phyloP scores from a whole-genome alignment of 345 rosid species.

The Abelmoschus esculentus region DNA sequence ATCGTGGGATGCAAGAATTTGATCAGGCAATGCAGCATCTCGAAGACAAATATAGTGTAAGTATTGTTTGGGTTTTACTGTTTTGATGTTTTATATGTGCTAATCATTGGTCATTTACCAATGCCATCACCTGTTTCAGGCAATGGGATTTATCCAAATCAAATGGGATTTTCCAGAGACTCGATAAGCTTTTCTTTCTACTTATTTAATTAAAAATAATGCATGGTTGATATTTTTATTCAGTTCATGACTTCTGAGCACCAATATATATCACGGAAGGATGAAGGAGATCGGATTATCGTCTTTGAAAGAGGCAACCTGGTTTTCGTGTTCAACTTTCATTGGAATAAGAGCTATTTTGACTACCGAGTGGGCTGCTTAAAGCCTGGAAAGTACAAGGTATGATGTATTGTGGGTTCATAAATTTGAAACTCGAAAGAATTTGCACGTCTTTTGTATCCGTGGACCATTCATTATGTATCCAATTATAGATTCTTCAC shows the following conservation, averaged over 20 bases:
- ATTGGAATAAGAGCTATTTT: conserved; percentile 81
- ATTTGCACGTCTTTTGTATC: neutral
- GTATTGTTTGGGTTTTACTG: conserved; percentile 15
- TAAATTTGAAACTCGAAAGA: neutral
- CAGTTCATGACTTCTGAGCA: conserved; percentile 97
- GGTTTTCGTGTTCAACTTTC: conserved; percentile 88
- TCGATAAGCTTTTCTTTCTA: neutral
- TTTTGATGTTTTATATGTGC: neutral
- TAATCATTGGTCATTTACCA: neutral
- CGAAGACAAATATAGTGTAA: conserved; percentile 71
- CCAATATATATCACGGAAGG: conserved; percentile 81
- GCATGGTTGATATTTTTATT: conserved; percentile 6
- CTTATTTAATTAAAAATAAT: conserved; percentile 1
- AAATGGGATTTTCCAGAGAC: too few species aligned
- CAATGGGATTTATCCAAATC: neutral
- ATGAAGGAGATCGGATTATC: conserved; percentile 70
- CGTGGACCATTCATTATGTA: neutral
- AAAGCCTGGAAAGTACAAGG: conserved; percentile 91
- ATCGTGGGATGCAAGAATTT: conserved; percentile 86
- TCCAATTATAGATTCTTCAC: neutral
- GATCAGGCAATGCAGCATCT: conserved; percentile 91
- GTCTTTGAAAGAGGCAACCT: conserved; percentile 85
- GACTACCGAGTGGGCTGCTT: conserved; percentile 81
- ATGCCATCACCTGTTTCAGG: neutral
- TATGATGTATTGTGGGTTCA: conserved; percentile 16